Conservation (phyloP, 176 grass and related monocot species). For the Carex myosuroides region DNA sequence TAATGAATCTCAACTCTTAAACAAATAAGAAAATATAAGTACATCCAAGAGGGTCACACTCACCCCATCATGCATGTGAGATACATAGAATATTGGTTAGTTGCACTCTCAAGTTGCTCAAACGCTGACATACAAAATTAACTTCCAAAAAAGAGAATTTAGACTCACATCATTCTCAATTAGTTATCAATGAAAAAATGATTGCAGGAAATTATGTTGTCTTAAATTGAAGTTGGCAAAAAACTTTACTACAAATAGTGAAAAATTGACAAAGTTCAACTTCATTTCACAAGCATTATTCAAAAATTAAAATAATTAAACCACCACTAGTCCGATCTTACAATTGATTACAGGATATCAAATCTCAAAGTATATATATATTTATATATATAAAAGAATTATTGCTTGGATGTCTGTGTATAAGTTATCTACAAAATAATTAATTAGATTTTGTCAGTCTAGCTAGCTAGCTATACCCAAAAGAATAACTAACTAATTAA, state of each 20-base stretch:
- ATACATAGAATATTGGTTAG: background rate
- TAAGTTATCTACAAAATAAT: conserved; percentile 11
- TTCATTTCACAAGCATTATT: background rate
- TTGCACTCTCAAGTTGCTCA: background rate
- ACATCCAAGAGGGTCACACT: background rate
- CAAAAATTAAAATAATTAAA: background rate
- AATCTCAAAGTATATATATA: background rate
- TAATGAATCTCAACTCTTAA: background rate
- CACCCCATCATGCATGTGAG: background rate
- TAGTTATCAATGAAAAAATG: background rate
- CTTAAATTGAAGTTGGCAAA: background rate
- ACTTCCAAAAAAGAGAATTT: background rate
- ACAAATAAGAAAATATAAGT: background rate
- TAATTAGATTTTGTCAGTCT: conserved; percentile 2
- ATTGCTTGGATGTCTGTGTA: background rate
- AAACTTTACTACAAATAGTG: background rate
- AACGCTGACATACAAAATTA: background rate
- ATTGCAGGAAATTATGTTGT: background rate
- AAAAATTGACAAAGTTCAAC: background rate
- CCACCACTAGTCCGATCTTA: background rate
- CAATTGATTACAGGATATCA: background rate
- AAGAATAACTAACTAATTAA: background rate
- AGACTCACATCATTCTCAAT: background rate
- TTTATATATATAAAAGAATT: background rate
- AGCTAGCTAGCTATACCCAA: conserved; percentile 19